Conservation (phyloP, 2,329 filamentous ascomycete genomes). For the Spiromastix sp. region DNA sequence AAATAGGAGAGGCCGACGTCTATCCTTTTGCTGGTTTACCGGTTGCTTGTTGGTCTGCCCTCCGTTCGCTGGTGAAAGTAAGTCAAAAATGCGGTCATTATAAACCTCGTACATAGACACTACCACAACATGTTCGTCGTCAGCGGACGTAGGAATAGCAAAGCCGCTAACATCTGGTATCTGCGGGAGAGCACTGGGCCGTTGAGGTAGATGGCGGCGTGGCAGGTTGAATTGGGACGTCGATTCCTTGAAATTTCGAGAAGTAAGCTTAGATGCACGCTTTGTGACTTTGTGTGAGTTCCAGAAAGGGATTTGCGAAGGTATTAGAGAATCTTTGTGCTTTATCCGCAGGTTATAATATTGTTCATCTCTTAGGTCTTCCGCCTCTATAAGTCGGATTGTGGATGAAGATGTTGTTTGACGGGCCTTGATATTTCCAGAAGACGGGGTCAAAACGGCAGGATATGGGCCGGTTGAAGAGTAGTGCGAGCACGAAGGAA, state of each 20-base stretch:
- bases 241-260: slow-evolving; percentile 42
- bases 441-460: slow-evolving; percentile 8
- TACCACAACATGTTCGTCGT: slow-evolving; percentile 74
- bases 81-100: slow-evolving; percentile 94
- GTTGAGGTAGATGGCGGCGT: slow-evolving; percentile 52
- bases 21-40: slow-evolving; percentile 46
- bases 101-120: slow-evolving; percentile 99
- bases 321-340: slow-evolving; percentile 5
- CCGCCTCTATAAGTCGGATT: slow-evolving; percentile 6
- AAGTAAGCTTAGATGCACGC: slow-evolving; percentile 28
- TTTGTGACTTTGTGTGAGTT: slow-evolving; percentile 16
- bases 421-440: slow-evolving; percentile 7
- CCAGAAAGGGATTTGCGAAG: slow-evolving; percentile 18
- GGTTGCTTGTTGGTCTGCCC: slow-evolving; percentile 30
- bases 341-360: neutral
- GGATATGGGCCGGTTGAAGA: slow-evolving; percentile 11
- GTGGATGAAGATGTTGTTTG: slow-evolving; percentile 7
- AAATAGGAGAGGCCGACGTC: slow-evolving; percentile 76
- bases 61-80: slow-evolving; percentile 50
- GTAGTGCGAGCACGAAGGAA: slow-evolving; percentile 11
- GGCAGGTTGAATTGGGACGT: slow-evolving; percentile 45
- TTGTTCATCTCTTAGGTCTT: no score
- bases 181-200: slow-evolving; percentile 61
- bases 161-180: slow-evolving; percentile 65
- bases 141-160: slow-evolving; percentile 53